Base-by-base conservation (phyloP, 2,329 filamentous ascomycete genomes). In the Beauveria scarabaeidicola region DNA sequence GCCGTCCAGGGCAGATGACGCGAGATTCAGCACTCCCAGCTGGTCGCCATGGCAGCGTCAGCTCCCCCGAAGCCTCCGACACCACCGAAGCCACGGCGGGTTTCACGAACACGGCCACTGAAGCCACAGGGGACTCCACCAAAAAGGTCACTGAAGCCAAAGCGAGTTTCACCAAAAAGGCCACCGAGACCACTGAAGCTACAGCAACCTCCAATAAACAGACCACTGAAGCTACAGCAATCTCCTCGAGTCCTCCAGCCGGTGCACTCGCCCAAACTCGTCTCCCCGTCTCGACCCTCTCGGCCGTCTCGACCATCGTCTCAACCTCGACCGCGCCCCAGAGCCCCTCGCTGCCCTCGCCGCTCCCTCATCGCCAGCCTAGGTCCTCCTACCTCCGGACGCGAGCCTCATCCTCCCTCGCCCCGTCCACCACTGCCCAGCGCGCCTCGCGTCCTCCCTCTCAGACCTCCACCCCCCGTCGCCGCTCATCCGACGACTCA, bases 311-410 rank as follows among this genome's bases (percentile, higher is more conserved):
- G 17, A 36, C 51, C 23, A 23, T 13, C 43, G 47, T 32, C 17
- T 50, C 54, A 23, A 38, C 36, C 13, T 46, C 58, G 7, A 55
- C 43, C 6, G 51, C 46, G 5, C 50, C 50, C 40, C 19, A 60
- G n/a, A 25, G 58, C 43, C 51, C 36, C 51, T 43, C 51, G 27
- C 13, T 19, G 25, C 19, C 48, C 48, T 23, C 58, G 40, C 36
- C 58, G 17, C 43, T 59, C 52, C 51, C 38, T 36, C 48, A 58
- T 63, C 43, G 46, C 43, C 46, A 32, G 51, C 60, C 60, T 55
- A 61, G 50, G 60, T 61, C 62, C 52, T 61, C 62, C 52, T 61
- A 62, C 41, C 59, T 61, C 8, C 51, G 27, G 19, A 55, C 51
- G n/a, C 51, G 58, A 41, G 43, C 43, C 41, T 53, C 51, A 23